Conservation (phyloP, 108 stramenopile species). For the Stephanodiscus triporus region DNA sequence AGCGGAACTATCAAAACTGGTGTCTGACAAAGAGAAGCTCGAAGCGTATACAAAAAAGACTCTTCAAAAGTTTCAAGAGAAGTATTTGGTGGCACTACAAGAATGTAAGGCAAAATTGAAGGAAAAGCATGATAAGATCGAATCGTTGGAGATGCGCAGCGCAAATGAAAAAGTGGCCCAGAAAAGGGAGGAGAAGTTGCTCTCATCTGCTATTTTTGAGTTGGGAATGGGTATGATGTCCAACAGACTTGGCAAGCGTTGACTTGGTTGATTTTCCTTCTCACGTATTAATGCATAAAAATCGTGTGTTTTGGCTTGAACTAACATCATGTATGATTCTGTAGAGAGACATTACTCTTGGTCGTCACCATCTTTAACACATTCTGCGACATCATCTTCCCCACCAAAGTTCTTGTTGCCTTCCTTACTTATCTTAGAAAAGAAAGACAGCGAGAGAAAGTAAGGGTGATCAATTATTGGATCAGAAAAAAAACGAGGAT, state of each 20-base stretch:
- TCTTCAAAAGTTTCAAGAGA: conserved; percentile 92
- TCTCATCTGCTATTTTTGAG: conserved; percentile 92
- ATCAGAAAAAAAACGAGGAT: not conserved
- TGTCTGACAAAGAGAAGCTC: conserved; percentile 90
- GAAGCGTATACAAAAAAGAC: conserved; percentile 94
- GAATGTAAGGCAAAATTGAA: conserved; percentile 92
- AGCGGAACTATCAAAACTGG: conserved; percentile 80
- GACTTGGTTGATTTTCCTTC: not conserved
- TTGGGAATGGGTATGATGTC: conserved; percentile 92
- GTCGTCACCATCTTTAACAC: conserved; percentile 6
- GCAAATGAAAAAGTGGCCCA: conserved; percentile 84
- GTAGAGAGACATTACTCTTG: not conserved
- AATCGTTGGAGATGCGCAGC: conserved; percentile 58
- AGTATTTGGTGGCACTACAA: conserved; percentile 91
- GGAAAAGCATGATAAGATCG: conserved; percentile 81
- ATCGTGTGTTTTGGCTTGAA: not conserved
- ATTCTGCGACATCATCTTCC: conserved; percentile 40
- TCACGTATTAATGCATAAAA: not conserved
- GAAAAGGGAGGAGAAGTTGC: conserved; percentile 88
- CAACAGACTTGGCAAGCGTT: conserved; percentile 52
- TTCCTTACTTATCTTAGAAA: conserved; percentile 59
- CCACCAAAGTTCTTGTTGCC: conserved; percentile 73
- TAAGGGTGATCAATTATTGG: not conserved
- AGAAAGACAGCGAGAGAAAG: not conserved
- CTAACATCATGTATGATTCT: not conserved